These are phyloP conservation scores for Globisporangium irregulare DNA, from an alignment of 352 stramenopile genomes.

Conservation along the genomic window DNA sequence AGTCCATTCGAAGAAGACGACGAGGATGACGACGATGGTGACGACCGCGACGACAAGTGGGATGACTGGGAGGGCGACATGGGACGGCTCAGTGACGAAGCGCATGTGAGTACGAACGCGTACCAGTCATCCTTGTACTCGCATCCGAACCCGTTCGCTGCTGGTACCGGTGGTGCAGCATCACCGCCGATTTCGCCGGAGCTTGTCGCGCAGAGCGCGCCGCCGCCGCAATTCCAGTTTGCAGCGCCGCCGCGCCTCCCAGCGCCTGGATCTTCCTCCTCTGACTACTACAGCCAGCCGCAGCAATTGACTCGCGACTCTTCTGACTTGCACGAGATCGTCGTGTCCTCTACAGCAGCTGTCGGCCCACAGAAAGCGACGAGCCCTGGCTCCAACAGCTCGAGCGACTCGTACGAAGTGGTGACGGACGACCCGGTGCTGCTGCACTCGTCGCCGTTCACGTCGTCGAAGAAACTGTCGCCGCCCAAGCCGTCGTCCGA, in stretches of 20 bases:
- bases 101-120: slow-evolving; percentile 21
- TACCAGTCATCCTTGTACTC: slow-evolving; percentile 30
- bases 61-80: slow-evolving; percentile 63
- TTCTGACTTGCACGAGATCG: slow-evolving; percentile 27
- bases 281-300: neutral
- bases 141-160: slow-evolving; percentile 46
- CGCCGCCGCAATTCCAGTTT: slow-evolving; percentile 23
- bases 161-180: slow-evolving; percentile 4
- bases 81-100: slow-evolving; percentile 15
- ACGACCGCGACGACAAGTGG: slow-evolving; percentile 52
- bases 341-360: slow-evolving; percentile 14
- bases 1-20: slow-evolving; percentile 44
- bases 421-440: slow-evolving; percentile 36
- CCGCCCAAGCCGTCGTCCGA: slow-evolving; percentile 10
- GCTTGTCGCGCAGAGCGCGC: slow-evolving; percentile 12
- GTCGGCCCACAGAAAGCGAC: slow-evolving; percentile 10
- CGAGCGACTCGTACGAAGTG: slow-evolving; percentile 71
- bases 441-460: slow-evolving; percentile 18
- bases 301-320: slow-evolving; percentile 3
- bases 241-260: slow-evolving; percentile 22
- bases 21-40: slow-evolving; percentile 42
- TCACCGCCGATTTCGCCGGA: slow-evolving; percentile 16
- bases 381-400: slow-evolving; percentile 59
- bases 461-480: slow-evolving; percentile 15
- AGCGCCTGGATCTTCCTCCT: slow-evolving; percentile 8